Percentiles rank a stretch among this genome's conserved stretches.
phyloP scores from a whole-genome alignment of 768 basidiomycete species.

The Termitomyces sp. region DNA sequence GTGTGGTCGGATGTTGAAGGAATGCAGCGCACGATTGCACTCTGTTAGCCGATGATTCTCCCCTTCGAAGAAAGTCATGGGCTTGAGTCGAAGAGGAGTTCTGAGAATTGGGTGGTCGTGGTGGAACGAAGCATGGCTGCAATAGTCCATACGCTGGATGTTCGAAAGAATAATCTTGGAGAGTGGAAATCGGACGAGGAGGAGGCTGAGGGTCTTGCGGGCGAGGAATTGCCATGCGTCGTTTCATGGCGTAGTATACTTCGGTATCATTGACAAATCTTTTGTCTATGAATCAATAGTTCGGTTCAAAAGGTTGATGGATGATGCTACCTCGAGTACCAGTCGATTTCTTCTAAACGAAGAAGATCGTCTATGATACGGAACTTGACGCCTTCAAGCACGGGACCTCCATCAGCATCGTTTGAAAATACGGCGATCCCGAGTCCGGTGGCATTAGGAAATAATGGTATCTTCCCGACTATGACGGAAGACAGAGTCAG shows the following conservation, averaged over 20 bases:
- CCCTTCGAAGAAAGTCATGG: too few relatives aligned
- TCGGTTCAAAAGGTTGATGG: background rate
- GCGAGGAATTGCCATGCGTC: conserved; percentile 21
- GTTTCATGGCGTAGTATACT: conserved; percentile 21
- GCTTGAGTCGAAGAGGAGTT: background rate
- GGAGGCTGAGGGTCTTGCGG: conserved; percentile 20
- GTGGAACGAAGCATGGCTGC: conserved; percentile 29
- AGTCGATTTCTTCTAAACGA: conserved; percentile 30
- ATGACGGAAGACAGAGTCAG: background rate
- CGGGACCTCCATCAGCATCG: conserved; percentile 31
- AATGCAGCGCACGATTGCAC: conserved; percentile 19
- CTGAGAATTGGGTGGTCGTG: background rate
- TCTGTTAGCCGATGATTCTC: background rate
- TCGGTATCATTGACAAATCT: conserved; percentile 28
- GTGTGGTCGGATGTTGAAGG: conserved; percentile 23
- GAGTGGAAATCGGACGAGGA: conserved; percentile 12
- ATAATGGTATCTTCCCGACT: conserved; percentile 11
- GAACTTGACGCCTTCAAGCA: conserved; percentile 36
- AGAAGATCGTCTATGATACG: conserved; percentile 36
- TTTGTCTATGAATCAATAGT: background rate
- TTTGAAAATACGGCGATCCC: conserved; percentile 39
- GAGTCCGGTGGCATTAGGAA: conserved; percentile 33
- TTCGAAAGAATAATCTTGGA: conserved; percentile 26
- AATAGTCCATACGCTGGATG: conserved; percentile 36
- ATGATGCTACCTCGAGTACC: conserved; percentile 31